Evolutionary conservation across 139 green algal species (phyloP).

Genomic region (Chlorella sp.): DNA sequence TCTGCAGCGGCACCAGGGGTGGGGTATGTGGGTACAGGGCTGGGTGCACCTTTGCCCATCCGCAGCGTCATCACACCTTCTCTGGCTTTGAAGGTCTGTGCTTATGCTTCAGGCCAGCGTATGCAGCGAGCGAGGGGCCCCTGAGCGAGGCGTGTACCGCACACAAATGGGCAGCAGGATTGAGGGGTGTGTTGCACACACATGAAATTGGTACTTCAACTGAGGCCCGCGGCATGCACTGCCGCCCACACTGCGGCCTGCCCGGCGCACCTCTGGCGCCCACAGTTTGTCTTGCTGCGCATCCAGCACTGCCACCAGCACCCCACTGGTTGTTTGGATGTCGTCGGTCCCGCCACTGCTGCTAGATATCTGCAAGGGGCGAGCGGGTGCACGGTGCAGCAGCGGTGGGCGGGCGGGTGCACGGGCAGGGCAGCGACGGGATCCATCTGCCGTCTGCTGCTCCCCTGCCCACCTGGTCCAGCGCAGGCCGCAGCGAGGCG

Average conservation of each 20-base stretch:
- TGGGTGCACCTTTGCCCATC: too few relatives aligned
- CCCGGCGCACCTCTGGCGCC: constrained; percentile 36
- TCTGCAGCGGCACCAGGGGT: constrained; percentile 27
- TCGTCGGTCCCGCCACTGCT: neutral
- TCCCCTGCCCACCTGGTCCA: constrained; percentile 15
- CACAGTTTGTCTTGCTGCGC: constrained; percentile 30
- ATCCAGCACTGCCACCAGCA: constrained; percentile 31
- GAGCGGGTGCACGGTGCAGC: neutral
- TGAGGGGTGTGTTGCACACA: too few relatives aligned
- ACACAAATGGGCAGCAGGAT: too few relatives aligned
- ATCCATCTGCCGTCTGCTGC: neutral
- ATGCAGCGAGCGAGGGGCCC: too few relatives aligned
- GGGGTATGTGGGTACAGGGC: neutral
- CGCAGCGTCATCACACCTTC: too few relatives aligned
- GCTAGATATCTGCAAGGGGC: neutral
- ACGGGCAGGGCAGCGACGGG: too few relatives aligned
- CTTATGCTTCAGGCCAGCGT: too few relatives aligned
- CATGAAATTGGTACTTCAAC: too few relatives aligned
- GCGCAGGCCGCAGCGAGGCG: neutral
- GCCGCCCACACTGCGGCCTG: too few relatives aligned
- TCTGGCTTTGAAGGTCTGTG: too few relatives aligned
- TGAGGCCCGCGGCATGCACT: too few relatives aligned
- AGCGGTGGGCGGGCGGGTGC: neutral
- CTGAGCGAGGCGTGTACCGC: too few relatives aligned
- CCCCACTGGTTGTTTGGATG: neutral